Evolutionary conservation across 371 early-diverging fungal genomes (phyloP).

Genomic region (Entomophthora muscae): DNA sequence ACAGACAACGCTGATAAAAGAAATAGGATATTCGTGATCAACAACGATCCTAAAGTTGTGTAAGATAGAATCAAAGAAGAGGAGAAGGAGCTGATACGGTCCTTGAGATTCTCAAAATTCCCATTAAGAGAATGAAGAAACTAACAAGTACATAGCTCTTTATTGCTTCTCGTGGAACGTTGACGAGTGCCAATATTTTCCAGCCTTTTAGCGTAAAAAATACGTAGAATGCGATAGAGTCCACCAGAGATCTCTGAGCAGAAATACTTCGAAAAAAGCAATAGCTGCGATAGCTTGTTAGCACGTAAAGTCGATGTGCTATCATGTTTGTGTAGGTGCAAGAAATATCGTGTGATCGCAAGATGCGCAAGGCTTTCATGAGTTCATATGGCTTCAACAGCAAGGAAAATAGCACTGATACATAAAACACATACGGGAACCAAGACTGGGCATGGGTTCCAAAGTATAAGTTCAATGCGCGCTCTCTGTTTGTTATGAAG

Average conservation of each 20-base stretch:
- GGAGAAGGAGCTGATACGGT: neutral
- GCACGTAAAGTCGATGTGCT: constrained; percentile 41
- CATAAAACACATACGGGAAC: constrained; percentile 43
- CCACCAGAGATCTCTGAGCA: constrained; percentile 35
- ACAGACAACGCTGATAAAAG: constrained; percentile 29
- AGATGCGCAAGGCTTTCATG: constrained; percentile 39
- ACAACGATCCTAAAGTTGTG: constrained; percentile 18
- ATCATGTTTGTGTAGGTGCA: constrained; percentile 51
- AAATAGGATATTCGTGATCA: constrained; percentile 52
- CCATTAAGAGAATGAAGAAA: neutral
- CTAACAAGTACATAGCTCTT: neutral
- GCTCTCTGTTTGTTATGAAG: constrained; percentile 24
- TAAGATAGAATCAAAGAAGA: neutral
- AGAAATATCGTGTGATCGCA: constrained; percentile 48
- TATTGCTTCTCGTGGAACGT: neutral
- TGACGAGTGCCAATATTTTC: neutral
- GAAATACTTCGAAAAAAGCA: constrained; percentile 62
- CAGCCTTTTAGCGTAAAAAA: constrained; percentile 64
- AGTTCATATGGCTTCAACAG: constrained; percentile 48
- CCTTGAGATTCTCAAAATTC: neutral
- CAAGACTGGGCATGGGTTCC: constrained; percentile 19
- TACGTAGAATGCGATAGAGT: constrained; percentile 63
- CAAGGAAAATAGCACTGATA: constrained; percentile 47
- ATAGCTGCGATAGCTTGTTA: constrained; percentile 42
- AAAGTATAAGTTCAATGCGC: constrained; percentile 17